These are phyloP conservation scores for Schizosaccharomyces cryophilus DNA, from an alignment of 805 yeast genomes.

Conservation along the genomic window DNA sequence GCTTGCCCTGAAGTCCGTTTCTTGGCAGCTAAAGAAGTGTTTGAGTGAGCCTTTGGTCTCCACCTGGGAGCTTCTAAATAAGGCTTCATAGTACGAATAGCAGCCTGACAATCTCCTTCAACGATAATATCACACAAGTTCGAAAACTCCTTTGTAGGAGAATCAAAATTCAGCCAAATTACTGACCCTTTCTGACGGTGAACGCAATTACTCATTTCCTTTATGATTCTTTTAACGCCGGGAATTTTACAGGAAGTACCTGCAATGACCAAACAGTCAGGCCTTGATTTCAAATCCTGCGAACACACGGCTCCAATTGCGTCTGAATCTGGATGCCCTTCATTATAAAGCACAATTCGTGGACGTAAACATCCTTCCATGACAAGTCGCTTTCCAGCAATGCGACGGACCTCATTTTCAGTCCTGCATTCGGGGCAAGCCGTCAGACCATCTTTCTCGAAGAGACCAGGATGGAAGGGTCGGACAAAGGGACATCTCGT, in stretches of 20 bases:
- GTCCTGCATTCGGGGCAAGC: constrained; percentile 48
- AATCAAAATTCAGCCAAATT: constrained; percentile 48
- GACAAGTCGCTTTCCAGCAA: constrained; percentile 48
- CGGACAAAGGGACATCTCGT: constrained; percentile 36
- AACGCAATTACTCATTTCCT: constrained; percentile 37
- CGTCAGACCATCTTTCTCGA: not conserved
- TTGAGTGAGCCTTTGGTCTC: not conserved
- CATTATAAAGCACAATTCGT: constrained; percentile 77
- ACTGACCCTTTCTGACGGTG: constrained; percentile 65
- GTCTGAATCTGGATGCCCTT: constrained; percentile 73
- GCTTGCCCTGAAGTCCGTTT: not conserved
- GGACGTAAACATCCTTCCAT: constrained; percentile 68
- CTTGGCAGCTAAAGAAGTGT: not conserved
- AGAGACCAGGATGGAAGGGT: constrained; percentile 43
- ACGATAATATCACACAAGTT: not conserved
- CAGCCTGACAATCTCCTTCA: not conserved
- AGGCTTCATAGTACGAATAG: not conserved
- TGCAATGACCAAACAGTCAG: constrained; percentile 63
- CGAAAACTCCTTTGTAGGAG: constrained; percentile 13
- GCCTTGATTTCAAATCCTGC: constrained; percentile 33
- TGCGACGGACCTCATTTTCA: constrained; percentile 29
- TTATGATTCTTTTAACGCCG: constrained; percentile 64
- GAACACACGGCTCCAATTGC: constrained; percentile 44
- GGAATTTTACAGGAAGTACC: constrained; percentile 84
- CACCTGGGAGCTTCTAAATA: not conserved